Evolutionary conservation across 139 green algal genomes (phyloP).

Genomic region (Diplosphaera chodatii): DNA sequence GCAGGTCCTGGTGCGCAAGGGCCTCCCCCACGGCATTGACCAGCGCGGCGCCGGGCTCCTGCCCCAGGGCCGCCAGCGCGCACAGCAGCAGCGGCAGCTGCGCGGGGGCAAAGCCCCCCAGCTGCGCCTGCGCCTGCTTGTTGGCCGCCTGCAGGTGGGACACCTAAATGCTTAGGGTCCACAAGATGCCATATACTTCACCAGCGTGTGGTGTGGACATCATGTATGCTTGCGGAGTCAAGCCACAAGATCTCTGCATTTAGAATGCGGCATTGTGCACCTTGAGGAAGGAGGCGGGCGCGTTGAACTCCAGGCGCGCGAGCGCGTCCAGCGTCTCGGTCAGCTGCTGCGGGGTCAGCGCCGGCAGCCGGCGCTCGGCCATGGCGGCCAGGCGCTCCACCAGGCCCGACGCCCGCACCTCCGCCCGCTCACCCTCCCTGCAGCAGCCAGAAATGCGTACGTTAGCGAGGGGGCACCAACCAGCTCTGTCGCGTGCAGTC

Average conservation of each 20-base stretch:
- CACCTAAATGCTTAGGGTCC: too few species aligned
- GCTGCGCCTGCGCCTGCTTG: neutral
- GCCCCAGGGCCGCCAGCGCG: neutral
- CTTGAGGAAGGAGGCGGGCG: neutral
- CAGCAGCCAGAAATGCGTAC: too few species aligned
- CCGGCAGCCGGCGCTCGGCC: neutral
- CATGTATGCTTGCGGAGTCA: too few species aligned
- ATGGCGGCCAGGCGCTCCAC: neutral
- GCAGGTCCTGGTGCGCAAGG: neutral
- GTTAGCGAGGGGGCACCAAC: too few species aligned
- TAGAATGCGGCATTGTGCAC: too few species aligned
- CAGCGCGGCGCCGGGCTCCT: neutral
- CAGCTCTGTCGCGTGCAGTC: too few species aligned
- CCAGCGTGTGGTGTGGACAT: too few species aligned
- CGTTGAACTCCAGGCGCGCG: neutral
- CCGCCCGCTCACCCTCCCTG: neutral
- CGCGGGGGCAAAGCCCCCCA: neutral
- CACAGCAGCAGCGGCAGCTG: constrained; percentile 1
- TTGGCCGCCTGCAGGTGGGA: neutral
- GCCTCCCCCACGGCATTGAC: neutral
- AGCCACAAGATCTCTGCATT: too few species aligned
- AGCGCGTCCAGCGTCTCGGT: neutral
- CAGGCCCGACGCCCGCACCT: neutral
- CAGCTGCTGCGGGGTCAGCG: neutral
- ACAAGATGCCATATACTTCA: too few species aligned